Conservation (phyloP, 2,329 filamentous ascomycete genomes). For the Geosmithia putterillii region DNA sequence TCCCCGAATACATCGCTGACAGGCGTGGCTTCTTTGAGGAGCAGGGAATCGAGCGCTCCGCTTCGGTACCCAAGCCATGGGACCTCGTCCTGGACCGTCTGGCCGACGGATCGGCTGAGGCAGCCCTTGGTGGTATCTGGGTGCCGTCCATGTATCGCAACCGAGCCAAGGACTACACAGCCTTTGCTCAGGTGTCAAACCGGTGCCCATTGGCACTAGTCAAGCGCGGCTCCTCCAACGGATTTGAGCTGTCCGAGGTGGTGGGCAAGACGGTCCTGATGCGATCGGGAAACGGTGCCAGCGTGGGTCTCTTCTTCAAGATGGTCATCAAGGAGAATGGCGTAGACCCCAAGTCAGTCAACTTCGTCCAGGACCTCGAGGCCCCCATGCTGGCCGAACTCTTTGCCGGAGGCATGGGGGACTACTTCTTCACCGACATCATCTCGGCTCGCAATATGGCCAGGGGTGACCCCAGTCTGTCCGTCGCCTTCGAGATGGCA, state of each 20-base stretch:
- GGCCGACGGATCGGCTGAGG: neutral
- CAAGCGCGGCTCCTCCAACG: neutral
- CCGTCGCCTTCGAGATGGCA: neutral
- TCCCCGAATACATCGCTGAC: slow-evolving; percentile 1
- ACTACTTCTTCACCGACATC: slow-evolving; percentile 1
- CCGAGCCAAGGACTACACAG: neutral
- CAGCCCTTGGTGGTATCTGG: neutral
- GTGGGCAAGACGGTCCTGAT: neutral
- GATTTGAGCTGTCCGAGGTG: neutral
- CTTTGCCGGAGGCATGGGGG: neutral
- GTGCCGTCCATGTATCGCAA: neutral
- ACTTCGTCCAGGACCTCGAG: neutral
- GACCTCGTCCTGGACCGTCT: neutral
- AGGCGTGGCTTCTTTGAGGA: neutral
- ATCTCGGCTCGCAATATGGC: neutral
- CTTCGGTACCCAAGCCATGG: neutral
- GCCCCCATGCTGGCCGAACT: neutral
- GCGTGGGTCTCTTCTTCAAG: slow-evolving; percentile 1
- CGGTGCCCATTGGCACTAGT: neutral
- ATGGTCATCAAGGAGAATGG: neutral
- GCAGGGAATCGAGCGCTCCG: neutral
- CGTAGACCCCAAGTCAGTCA: neutral
- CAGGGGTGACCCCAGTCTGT: neutral
- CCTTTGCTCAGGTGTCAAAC: neutral
- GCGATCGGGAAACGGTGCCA: neutral